Evolutionary conservation across 441 rosid species (phyloP).

Genomic region (Brassica balearica): DNA sequence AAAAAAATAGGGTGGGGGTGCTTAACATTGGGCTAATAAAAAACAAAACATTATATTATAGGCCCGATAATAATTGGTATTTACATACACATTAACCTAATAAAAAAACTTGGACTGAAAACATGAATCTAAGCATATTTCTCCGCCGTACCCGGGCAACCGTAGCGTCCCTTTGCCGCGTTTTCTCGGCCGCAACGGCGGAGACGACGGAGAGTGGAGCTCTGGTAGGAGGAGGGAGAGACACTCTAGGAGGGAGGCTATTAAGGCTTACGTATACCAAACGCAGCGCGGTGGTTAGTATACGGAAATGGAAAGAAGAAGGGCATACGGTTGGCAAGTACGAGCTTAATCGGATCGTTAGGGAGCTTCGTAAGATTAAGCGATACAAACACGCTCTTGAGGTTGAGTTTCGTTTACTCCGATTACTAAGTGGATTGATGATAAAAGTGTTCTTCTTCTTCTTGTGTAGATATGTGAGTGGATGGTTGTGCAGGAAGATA

Average conservation of each 20-base stretch:
- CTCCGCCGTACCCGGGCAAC: slow-evolving; percentile 49
- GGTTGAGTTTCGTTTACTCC: slow-evolving; percentile 46
- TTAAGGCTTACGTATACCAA: slow-evolving; percentile 71
- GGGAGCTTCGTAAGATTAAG: slow-evolving; percentile 87
- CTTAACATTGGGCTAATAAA: too few species aligned
- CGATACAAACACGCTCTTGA: slow-evolving; percentile 95
- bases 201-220: slow-evolving; percentile 23
- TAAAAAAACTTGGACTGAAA: too few species aligned
- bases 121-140: slow-evolving; percentile 46
- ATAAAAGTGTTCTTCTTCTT: background rate
- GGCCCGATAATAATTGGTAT: slow-evolving; percentile 10
- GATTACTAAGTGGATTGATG: background rate
- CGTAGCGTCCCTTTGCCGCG: slow-evolving; percentile 53
- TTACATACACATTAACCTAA: too few species aligned
- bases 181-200: slow-evolving; percentile 54
- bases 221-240: slow-evolving; percentile 43
- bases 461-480: slow-evolving; percentile 80
- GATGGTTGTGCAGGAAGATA: slow-evolving; percentile 76
- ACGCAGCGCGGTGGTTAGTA: slow-evolving; percentile 78
- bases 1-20: too few species aligned
- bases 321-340: slow-evolving; percentile 75
- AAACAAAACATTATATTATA: too few species aligned
- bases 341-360: slow-evolving; percentile 82
- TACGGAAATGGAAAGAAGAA: slow-evolving; percentile 82
- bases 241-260: slow-evolving; percentile 75